A percentile compares a stretch with the other conserved stretches of the same genome.
Conservation (phyloP, 2,329 filamentous ascomycete species). For the Leptographium procerum region DNA sequence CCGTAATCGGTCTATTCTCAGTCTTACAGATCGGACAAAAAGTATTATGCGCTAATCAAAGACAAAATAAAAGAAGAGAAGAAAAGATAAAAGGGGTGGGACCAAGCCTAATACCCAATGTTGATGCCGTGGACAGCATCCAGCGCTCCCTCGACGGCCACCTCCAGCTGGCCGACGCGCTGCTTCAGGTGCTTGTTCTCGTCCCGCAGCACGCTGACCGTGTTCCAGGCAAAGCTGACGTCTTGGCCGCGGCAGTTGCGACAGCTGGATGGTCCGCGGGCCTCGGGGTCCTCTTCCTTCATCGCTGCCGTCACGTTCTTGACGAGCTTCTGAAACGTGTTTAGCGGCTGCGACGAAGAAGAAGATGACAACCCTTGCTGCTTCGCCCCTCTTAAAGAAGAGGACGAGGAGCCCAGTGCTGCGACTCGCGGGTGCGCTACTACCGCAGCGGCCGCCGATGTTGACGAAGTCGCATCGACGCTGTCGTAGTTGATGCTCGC, state of each 20-base stretch:
- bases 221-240: constrained; percentile 52
- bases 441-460: constrained; percentile 3
- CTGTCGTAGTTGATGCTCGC: constrained; percentile 16
- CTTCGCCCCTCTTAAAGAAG: constrained; percentile 4
- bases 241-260: constrained; percentile 47
- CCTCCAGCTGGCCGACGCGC: constrained; percentile 46
- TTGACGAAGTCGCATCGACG: constrained; percentile 9
- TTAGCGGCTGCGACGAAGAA: constrained; percentile 22
- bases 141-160: constrained; percentile 47
- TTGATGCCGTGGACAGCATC: constrained; percentile 47
- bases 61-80: not conserved
- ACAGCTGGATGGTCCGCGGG: constrained; percentile 24
- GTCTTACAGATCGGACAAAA: not conserved
- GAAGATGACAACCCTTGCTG: not conserved
- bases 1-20: not conserved
- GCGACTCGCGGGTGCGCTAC: constrained; percentile 11
- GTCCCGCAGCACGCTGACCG: constrained; percentile 47
- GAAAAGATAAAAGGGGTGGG: not conserved
- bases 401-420: constrained; percentile 5
- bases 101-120: constrained; percentile 13
- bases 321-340: constrained; percentile 36
- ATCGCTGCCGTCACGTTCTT: constrained; percentile 28
- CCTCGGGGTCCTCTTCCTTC: constrained; percentile 16
- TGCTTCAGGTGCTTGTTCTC: constrained; percentile 53
- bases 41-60: not conserved